phyloP scores from a whole-genome alignment of 2,329 filamentous ascomycete species.

The Chrysosporium queenslandicum region DNA sequence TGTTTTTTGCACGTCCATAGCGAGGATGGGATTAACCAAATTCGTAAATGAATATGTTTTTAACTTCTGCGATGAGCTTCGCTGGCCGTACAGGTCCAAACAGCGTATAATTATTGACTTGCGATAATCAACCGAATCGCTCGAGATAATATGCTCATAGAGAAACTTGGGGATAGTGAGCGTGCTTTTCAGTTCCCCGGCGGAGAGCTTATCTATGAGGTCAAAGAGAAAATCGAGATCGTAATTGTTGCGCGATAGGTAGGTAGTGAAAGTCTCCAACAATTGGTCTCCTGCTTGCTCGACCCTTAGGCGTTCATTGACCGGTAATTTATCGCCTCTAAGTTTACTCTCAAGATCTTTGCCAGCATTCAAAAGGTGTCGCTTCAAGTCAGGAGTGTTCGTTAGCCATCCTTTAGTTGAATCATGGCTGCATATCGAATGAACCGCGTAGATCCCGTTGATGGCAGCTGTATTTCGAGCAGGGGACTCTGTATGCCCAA shows the following conservation, averaged over 20 bases:
- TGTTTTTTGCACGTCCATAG: slow-evolving; percentile 86
- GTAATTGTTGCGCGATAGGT: slow-evolving; percentile 61
- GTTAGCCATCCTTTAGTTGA: slow-evolving; percentile 58
- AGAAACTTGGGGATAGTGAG: slow-evolving; percentile 71
- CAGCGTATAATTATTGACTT: slow-evolving; percentile 72
- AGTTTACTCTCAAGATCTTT: slow-evolving; percentile 70
- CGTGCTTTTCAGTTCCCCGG: slow-evolving; percentile 68
- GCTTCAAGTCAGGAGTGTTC: slow-evolving; percentile 48
- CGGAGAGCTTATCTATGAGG: slow-evolving; percentile 72
- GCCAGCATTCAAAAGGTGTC: slow-evolving; percentile 52
- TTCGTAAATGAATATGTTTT: slow-evolving; percentile 90
- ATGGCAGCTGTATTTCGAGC: slow-evolving; percentile 68
- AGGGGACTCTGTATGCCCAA: slow-evolving; percentile 54
- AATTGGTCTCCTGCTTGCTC: slow-evolving; percentile 84
- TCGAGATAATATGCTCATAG: slow-evolving; percentile 74
- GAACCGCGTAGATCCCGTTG: slow-evolving; percentile 76
- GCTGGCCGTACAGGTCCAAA: slow-evolving; percentile 75
- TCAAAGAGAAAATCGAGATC: slow-evolving; percentile 78
- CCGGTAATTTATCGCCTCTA: slow-evolving; percentile 57
- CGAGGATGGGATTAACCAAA: slow-evolving; percentile 89
- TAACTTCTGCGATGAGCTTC: slow-evolving; percentile 69
- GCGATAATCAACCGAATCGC: slow-evolving; percentile 75
- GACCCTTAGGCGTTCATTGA: slow-evolving; percentile 67
- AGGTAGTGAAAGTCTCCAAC: slow-evolving; percentile 72
- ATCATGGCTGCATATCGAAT: slow-evolving; percentile 62